Conservation (phyloP, 1,284 basidiomycete genomes). For the Irpex sp. region DNA sequence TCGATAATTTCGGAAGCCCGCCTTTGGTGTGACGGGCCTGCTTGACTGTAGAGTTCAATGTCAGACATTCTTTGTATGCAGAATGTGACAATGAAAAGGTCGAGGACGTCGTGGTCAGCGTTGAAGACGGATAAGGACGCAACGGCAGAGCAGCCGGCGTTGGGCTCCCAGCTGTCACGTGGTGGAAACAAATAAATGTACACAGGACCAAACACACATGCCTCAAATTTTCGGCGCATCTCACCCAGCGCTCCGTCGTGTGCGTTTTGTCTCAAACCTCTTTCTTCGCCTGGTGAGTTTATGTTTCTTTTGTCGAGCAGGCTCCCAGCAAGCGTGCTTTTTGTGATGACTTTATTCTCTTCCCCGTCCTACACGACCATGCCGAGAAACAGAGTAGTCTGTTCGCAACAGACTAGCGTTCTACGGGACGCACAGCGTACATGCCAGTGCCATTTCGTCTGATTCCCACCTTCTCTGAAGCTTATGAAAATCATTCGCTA, state of each 20-base stretch:
- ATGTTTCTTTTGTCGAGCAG: not conserved
- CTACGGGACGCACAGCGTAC: slow-evolving; percentile 63
- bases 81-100: not conserved
- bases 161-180: not conserved
- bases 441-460: slow-evolving; percentile 84
- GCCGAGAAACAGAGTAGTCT: slow-evolving; percentile 70
- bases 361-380: slow-evolving; percentile 82
- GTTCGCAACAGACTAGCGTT: slow-evolving; percentile 69
- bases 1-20: slow-evolving; percentile 24
- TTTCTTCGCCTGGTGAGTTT: not conserved
- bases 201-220: not conserved
- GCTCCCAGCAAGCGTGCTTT: slow-evolving; percentile 12
- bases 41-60: not conserved
- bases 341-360: slow-evolving; percentile 75
- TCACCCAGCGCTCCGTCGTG: not conserved
- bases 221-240: not conserved
- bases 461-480: slow-evolving; percentile 32
- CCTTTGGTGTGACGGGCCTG: not conserved
- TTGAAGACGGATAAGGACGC: not conserved
- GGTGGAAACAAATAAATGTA: not conserved
- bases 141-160: not conserved
- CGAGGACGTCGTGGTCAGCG: not conserved
- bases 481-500: slow-evolving; percentile 1
- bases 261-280: not conserved
- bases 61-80: not conserved